Evolutionary conservation across 169 alveolate genomes (phyloP).

Genomic region (Cryptosporidium muris): DNA sequence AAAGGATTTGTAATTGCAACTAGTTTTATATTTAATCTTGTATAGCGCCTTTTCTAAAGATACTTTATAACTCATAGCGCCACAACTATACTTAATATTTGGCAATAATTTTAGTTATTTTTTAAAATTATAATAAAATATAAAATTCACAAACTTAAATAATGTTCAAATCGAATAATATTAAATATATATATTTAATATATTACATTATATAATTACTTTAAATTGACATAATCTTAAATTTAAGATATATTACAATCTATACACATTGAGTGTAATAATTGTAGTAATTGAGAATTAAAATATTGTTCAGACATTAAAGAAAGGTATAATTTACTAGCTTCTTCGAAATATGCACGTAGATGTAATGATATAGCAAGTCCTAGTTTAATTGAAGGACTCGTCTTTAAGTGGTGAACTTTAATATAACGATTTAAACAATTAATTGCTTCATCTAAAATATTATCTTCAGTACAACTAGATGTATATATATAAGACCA

Average conservation of each 20-base stretch:
- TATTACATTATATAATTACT: too few species aligned
- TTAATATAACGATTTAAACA: not conserved
- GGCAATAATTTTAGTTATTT: too few species aligned
- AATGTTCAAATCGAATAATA: too few species aligned
- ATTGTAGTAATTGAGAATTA: constrained; percentile 6
- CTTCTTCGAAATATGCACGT: constrained; percentile 20
- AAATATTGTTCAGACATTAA: constrained; percentile 3
- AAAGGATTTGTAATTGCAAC: too few species aligned
- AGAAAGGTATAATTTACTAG: constrained; percentile 14
- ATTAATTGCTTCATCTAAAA: constrained; percentile 27
- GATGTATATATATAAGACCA: constrained; percentile 37
- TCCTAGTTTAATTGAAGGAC: not conserved
- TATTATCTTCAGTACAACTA: not conserved
- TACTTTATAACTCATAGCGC: too few species aligned
- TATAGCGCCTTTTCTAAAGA: too few species aligned
- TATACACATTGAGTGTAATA: constrained; percentile 31
- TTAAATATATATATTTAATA: too few species aligned
- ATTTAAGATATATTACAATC: not conserved
- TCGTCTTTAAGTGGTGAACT: not conserved
- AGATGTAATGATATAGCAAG: constrained; percentile 36
- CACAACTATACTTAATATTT: too few species aligned
- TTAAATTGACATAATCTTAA: too few species aligned
- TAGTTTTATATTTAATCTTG: too few species aligned
- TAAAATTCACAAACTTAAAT: too few species aligned
- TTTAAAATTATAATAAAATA: too few species aligned